Evolutionary conservation across 345 rosid species (phyloP).

Genomic region (Nephelium lappaceum): DNA sequence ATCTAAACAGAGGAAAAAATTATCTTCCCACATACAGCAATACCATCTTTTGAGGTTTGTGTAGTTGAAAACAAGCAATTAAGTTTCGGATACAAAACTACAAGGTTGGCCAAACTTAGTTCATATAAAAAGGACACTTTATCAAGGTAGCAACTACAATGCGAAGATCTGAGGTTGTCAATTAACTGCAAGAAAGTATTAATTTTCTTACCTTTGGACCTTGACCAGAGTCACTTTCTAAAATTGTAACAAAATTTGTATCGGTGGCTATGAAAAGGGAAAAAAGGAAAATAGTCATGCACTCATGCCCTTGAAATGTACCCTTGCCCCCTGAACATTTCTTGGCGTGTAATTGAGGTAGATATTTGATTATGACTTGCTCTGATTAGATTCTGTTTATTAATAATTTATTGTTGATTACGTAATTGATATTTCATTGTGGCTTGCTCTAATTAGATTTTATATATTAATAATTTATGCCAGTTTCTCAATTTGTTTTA

Average conservation of each 20-base stretch:
- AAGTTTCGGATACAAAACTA: not conserved
- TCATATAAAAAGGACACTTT: not conserved
- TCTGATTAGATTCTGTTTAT: not conserved
- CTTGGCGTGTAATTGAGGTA: not conserved
- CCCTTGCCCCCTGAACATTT: not conserved
- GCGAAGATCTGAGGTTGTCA: not conserved
- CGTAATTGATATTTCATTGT: too few relatives aligned
- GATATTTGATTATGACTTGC: not conserved
- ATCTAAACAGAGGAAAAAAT: too few relatives aligned
- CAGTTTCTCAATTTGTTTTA: not conserved
- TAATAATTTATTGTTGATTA: not conserved
- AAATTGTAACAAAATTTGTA: not conserved
- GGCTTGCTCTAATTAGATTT: too few relatives aligned
- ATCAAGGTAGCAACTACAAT: not conserved
- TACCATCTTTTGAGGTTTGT: not conserved
- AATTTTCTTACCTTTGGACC: not conserved
- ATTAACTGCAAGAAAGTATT: not conserved
- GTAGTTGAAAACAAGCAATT: not conserved
- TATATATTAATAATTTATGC: too few relatives aligned
- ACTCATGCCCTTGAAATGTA: not conserved
- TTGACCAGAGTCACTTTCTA: constrained; percentile 1
- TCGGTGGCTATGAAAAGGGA: not conserved
- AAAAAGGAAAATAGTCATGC: not conserved
- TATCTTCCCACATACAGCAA: too few relatives aligned
- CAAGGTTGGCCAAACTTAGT: not conserved